phyloP scores from a whole-genome alignment of 768 basidiomycete genomes.

The Termitomyces sp. region DNA sequence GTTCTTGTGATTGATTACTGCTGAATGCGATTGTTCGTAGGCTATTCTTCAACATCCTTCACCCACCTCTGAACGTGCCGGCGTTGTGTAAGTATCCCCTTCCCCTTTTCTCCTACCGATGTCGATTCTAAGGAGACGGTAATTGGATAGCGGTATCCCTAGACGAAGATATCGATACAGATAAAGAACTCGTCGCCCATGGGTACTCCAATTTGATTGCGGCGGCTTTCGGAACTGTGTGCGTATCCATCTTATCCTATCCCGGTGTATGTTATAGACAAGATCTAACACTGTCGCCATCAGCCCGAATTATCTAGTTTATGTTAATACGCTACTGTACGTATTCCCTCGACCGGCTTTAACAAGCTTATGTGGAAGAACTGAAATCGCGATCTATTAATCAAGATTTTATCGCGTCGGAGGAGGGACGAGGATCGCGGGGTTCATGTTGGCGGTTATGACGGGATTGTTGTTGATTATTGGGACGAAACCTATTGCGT shows the following conservation, averaged over 20 bases:
- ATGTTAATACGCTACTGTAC: conserved; percentile 81
- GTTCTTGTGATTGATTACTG: not conserved
- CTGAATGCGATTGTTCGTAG: conserved; percentile 26
- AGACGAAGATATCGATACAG: conserved; percentile 83
- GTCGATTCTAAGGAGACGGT: too few species aligned
- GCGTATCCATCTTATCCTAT: conserved; percentile 31
- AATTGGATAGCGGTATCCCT: conserved; percentile 75
- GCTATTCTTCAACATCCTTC: conserved; percentile 80
- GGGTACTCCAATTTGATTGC: conserved; percentile 88
- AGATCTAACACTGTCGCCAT: conserved; percentile 7
- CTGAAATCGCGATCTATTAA: too few species aligned
- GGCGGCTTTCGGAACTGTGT: conserved; percentile 80
- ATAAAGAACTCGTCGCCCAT: conserved; percentile 90
- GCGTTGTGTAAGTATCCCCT: conserved; percentile 59
- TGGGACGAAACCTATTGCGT: conserved; percentile 89
- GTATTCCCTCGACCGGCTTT: conserved; percentile 8
- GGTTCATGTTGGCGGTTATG: conserved; percentile 78
- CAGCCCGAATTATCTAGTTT: conserved; percentile 84
- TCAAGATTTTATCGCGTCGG: conserved; percentile 83
- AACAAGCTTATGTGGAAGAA: too few species aligned
- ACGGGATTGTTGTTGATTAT: conserved; percentile 70
- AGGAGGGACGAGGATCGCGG: conserved; percentile 78
- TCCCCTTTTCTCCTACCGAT: too few species aligned
- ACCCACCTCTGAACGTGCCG: conserved; percentile 87
- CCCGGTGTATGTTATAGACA: too few species aligned